Base-by-base conservation (phyloP, 2,329 filamentous ascomycete species). In the Sporothrix pseudoabietina region DNA sequence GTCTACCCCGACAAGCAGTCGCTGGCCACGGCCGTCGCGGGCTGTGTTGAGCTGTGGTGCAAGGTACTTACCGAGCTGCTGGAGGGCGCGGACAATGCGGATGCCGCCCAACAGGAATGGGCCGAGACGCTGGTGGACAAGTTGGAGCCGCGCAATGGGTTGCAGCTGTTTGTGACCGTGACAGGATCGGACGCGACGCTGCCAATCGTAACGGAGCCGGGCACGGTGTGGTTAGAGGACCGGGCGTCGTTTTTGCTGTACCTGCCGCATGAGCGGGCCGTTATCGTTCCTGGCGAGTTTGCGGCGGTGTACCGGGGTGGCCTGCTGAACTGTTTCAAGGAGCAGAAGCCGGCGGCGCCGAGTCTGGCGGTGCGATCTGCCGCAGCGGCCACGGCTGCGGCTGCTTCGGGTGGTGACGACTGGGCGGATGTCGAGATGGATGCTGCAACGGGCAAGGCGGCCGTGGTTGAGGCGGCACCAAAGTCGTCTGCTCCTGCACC, bases 401-500 rank as follows among this genome's bases (percentile, higher is more conserved):
- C 69, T 10, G 52, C 75, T 6, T 26, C 26, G 2, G 74, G 72
- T 9, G 75, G 72, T 8, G 84, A 85, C 41, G 84, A 84, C 74
- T 86, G 85, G 84, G 84, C 82, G 12, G 82, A 84, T 39, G 79
- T 86, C 0, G 79, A 80, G 2, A 75, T 82, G 12, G 82, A 82
- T 71, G 74, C 73, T 19, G 47, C 74, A 9, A 79, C 78, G 0
- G 78, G 79, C 22, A 80, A 63, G 71, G 83, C 83, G 1, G 84
- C 84, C 75, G 83, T 78, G 35, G 65, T 77, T 0, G 75, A 78
- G 32, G 12, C 69, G 10, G 16, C 49, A 4, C 49, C 63, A 19
- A 22, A 30, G 8, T n/a, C 39, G 5, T 19, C 26, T 30, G 30
- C 12, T 2, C 3, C 52, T 12, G 2, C 14, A 49, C 4, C 44